These are phyloP conservation scores for Eremothecium coryli DNA, from an alignment of 1,139 yeast species.

Conservation along the genomic window DNA sequence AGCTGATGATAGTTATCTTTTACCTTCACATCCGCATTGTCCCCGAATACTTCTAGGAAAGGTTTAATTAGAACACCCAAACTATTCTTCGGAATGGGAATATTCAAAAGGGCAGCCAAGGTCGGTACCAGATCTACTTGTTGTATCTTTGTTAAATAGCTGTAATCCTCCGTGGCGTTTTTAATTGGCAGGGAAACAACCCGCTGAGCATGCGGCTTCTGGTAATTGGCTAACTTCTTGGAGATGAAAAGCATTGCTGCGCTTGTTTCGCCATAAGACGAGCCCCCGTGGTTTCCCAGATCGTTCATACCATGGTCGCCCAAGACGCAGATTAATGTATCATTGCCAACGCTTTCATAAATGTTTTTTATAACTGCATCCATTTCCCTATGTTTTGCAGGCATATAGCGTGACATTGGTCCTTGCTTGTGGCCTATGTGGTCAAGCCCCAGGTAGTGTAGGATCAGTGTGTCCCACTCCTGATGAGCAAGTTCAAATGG, in stretches of 20 bases:
- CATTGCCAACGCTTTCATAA: conserved; percentile 42
- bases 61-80: conserved; percentile 63
- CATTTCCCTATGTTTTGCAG: conserved; percentile 75
- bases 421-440: conserved; percentile 98
- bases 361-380: conserved; percentile 52
- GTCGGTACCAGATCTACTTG: conserved; percentile 92
- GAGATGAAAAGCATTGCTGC: conserved; percentile 71
- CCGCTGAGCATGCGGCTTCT: conserved; percentile 14
- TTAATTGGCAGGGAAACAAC: conserved; percentile 37
- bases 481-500: conserved; percentile 20
- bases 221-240: conserved; percentile 38
- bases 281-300: conserved; percentile 90
- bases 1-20: conserved; percentile 60
- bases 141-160: conserved; percentile 47
- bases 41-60: conserved; percentile 46
- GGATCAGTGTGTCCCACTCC: conserved; percentile 75
- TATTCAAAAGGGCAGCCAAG: conserved; percentile 56
- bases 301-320: conserved; percentile 96
- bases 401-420: conserved; percentile 72
- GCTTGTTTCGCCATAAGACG: conserved; percentile 83
- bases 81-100: conserved; percentile 81
- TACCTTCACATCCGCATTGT: conserved; percentile 34
- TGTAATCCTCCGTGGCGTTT: conserved; percentile 34
- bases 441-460: conserved; percentile 89
- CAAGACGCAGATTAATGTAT: conserved; percentile 62